A percentile compares a stretch with the other conserved stretches of the same genome.
Evolutionary conservation across 257 asterid genomes (phyloP).

Genomic region (Handroanthus guayacan): DNA sequence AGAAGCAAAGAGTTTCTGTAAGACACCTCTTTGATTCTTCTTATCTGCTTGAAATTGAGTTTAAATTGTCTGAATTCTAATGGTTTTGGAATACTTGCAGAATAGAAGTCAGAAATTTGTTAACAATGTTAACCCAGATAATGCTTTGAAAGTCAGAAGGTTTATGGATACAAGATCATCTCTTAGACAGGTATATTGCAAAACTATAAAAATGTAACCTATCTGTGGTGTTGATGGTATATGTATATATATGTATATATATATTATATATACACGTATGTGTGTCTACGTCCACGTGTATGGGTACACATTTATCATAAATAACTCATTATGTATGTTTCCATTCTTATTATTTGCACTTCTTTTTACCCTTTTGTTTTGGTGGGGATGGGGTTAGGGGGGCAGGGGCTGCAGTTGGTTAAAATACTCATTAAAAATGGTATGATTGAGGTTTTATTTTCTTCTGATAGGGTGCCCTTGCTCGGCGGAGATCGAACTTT

Average conservation of each 20-base stretch:
- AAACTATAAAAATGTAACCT: background rate
- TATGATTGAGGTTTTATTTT: background rate
- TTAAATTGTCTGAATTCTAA: constrained; percentile 9
- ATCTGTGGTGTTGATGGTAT: background rate
- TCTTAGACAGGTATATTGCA: constrained; percentile 68
- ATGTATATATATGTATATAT: background rate
- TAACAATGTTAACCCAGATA: constrained; percentile 53
- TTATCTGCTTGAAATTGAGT: background rate
- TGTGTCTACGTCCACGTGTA: background rate
- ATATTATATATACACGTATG: background rate
- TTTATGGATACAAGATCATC: constrained; percentile 67
- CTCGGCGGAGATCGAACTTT: constrained; percentile 66
- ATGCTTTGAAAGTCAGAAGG: constrained; percentile 50
- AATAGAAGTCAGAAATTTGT: constrained; percentile 53
- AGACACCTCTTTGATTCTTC: constrained; percentile 35
- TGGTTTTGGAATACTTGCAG: constrained; percentile 41
- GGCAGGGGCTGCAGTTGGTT: background rate
- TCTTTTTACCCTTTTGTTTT: background rate
- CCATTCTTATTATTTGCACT: background rate
- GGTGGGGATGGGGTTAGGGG: background rate
- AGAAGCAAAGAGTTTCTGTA: constrained; percentile 74
- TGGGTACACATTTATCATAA: too few relatives aligned
- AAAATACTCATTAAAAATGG: background rate
- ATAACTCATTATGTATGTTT: background rate
- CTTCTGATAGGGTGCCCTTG: constrained; percentile 61